phyloP scores from a whole-genome alignment of 2,329 filamentous ascomycete genomes.

The Sphaerostilbella broomeana region DNA sequence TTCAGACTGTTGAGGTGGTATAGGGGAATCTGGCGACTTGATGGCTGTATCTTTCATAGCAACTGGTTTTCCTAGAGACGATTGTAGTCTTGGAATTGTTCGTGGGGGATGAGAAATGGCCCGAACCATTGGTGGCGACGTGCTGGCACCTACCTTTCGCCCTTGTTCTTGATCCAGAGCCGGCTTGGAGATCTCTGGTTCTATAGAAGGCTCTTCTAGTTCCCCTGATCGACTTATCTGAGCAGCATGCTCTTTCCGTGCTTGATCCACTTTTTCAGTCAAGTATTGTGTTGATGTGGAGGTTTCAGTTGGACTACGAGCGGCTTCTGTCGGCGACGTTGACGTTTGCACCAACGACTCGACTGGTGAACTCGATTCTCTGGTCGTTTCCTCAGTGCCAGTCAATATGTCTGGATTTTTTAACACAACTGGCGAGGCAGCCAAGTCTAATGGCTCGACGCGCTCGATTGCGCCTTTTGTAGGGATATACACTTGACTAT shows the following conservation, averaged over 20 bases:
- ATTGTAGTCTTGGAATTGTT: slow-evolving; percentile 40
- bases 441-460: slow-evolving; percentile 44
- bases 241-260: slow-evolving; percentile 41
- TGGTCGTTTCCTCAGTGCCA: background rate
- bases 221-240: slow-evolving; percentile 28
- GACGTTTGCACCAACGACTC: slow-evolving; percentile 16
- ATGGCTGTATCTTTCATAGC: slow-evolving; percentile 29
- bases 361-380: slow-evolving; percentile 3
- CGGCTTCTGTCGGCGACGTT: slow-evolving; percentile 17
- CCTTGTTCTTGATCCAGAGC: slow-evolving; percentile 31
- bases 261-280: slow-evolving; percentile 43
- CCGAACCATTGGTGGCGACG: slow-evolving; percentile 48
- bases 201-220: slow-evolving; percentile 17
- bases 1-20: slow-evolving; percentile 25
- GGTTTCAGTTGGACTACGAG: slow-evolving; percentile 16
- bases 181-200: slow-evolving; percentile 20
- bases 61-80: slow-evolving; percentile 36
- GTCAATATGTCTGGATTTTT: background rate
- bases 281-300: slow-evolving; percentile 24
- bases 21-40: slow-evolving; percentile 20
- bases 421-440: slow-evolving; percentile 18
- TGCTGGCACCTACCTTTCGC: slow-evolving; percentile 39
- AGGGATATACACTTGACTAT: slow-evolving; percentile 24
- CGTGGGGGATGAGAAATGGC: slow-evolving; percentile 47
- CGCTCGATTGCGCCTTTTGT: slow-evolving; percentile 36